These are phyloP conservation scores for Heritiera littoralis DNA, from an alignment of 345 rosid genomes.

Conservation along the genomic window DNA sequence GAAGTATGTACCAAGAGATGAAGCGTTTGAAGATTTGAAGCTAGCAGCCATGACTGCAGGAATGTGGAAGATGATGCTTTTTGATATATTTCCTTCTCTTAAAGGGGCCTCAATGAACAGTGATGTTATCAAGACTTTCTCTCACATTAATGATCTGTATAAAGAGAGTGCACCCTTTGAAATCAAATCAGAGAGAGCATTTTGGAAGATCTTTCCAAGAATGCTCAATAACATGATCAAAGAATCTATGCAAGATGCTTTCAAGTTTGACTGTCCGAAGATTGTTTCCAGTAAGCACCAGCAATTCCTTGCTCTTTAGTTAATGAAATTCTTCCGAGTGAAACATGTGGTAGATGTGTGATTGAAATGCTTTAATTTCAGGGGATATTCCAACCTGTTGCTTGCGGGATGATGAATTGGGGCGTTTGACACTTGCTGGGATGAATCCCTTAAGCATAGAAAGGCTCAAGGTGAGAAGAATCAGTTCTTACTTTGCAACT, in stretches of 20 bases:
- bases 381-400: conserved; percentile 16
- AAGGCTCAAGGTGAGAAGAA: conserved; percentile 16
- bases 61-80: not conserved
- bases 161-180: not conserved
- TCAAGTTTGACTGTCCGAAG: conserved; percentile 9
- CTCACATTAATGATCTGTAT: not conserved
- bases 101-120: not conserved
- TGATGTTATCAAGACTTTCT: not conserved
- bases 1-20: conserved; percentile 17
- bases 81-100: not conserved
- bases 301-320: not conserved
- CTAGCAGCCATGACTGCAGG: not conserved
- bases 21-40: conserved; percentile 4
- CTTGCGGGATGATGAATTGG: conserved; percentile 24
- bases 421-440: conserved; percentile 18
- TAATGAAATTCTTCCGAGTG: not conserved
- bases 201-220: not conserved
- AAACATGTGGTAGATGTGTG: no score
- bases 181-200: not conserved
- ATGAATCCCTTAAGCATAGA: conserved; percentile 25
- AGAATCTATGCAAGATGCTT: not conserved
- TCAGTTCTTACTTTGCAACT: not conserved
- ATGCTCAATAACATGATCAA: not conserved
- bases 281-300: not conserved
- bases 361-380: not conserved